Evolutionary conservation across 208 protist species (phyloP).

Genomic region (Endotrypanum monterogeii): DNA sequence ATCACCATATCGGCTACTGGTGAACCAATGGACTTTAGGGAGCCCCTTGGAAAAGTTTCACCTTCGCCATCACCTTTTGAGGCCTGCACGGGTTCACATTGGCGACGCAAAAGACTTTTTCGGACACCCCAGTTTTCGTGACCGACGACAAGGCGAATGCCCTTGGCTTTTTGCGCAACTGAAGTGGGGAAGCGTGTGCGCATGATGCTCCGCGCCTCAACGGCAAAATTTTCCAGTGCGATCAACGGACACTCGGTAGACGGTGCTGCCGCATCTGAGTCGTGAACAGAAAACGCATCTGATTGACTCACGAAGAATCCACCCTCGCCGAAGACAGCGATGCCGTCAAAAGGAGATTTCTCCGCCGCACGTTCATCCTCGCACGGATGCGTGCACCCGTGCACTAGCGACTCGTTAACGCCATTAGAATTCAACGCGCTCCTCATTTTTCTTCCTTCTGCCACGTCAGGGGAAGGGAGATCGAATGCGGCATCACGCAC

Average conservation of each 20-base stretch:
- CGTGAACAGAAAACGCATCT: background rate
- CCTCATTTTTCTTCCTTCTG: background rate
- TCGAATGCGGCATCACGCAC: background rate
- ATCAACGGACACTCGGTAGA: conserved; percentile 42
- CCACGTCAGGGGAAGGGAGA: too few relatives aligned
- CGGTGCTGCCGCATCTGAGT: background rate
- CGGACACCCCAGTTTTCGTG: conserved; percentile 90
- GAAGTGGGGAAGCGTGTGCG: conserved; percentile 38
- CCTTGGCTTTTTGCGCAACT: background rate
- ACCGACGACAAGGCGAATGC: conserved; percentile 63
- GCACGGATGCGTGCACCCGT: background rate
- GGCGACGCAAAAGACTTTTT: conserved; percentile 35
- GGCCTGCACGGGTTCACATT: background rate
- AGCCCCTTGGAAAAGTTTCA: background rate
- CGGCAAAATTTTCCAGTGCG: conserved; percentile 83
- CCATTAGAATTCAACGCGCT: background rate
- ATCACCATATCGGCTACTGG: conserved; percentile 45
- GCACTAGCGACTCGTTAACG: background rate
- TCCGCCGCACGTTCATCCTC: background rate
- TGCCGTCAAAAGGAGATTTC: conserved; percentile 11
- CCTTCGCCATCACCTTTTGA: background rate
- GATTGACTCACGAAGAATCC: conserved; percentile 21
- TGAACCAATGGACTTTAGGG: background rate
- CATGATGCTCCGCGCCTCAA: conserved; percentile 66
- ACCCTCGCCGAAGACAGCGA: conserved; percentile 44